phyloP scores from a whole-genome alignment of 257 asterid species.

The Petunia secreta region DNA sequence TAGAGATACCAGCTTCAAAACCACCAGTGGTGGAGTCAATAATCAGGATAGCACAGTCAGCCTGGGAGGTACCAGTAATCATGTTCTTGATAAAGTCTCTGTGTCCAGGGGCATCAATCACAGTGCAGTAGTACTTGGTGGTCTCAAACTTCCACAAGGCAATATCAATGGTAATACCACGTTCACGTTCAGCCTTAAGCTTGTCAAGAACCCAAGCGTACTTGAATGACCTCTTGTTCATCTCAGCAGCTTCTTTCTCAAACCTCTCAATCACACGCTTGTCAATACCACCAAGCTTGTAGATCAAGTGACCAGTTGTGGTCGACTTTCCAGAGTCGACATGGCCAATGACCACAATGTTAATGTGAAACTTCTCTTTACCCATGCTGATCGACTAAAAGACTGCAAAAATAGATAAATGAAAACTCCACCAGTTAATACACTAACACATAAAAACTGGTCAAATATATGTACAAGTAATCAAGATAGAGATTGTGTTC shows the following conservation, averaged over 20 bases:
- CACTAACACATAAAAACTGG: background rate
- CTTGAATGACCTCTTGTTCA: conserved; percentile 90
- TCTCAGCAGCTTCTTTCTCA: conserved; percentile 89
- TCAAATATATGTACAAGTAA: background rate
- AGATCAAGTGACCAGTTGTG: conserved; percentile 62
- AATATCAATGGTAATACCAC: conserved; percentile 84
- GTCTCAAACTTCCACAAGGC: conserved; percentile 94
- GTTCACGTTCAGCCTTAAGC: conserved; percentile 91
- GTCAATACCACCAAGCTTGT: conserved; percentile 88
- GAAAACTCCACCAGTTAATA: background rate
- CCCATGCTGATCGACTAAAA: conserved; percentile 33
- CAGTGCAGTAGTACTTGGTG: conserved; percentile 86
- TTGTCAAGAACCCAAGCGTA: conserved; percentile 92
- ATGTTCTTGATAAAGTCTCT: conserved; percentile 87
- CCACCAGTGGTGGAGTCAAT: conserved; percentile 92
- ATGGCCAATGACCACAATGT: conserved; percentile 59
- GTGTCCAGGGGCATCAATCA: conserved; percentile 90
- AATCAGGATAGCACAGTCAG: conserved; percentile 83
- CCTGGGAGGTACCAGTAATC: conserved; percentile 92
- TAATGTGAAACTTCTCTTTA: conserved; percentile 49
- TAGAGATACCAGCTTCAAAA: conserved; percentile 85
- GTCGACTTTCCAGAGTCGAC: conserved; percentile 59
- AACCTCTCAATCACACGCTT: conserved; percentile 88
- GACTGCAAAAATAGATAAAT: background rate
- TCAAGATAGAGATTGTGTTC: background rate